Percentiles rank a stretch among this genome's conserved stretches.
These are phyloP conservation scores for Hemisphaericaspora nanyangensis DNA, from an alignment of 805 yeast genomes.

Conservation along the genomic window DNA sequence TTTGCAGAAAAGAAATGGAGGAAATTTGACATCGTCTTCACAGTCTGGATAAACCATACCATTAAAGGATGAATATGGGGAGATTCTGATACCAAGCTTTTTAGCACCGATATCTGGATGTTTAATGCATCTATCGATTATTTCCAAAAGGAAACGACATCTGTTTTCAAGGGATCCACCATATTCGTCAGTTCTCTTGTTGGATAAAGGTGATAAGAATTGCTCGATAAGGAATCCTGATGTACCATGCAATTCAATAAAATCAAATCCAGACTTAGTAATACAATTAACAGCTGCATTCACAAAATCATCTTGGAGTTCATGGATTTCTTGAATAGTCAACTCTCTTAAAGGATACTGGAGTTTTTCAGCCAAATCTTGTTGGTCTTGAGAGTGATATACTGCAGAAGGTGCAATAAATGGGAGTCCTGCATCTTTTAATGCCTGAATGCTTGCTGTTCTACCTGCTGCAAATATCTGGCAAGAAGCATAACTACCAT, in stretches of 20 bases:
- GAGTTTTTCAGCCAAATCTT: conserved; percentile 6
- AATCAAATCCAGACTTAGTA: conserved; percentile 33
- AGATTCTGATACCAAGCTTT: conserved; percentile 14
- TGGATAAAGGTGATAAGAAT: conserved; percentile 30
- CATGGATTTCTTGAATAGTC: conserved; percentile 8
- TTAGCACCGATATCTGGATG: conserved; percentile 15
- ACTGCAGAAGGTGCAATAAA: conserved; percentile 16
- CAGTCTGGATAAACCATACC: conserved; percentile 25
- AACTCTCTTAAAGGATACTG: conserved; percentile 4
- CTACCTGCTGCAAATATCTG: conserved; percentile 57
- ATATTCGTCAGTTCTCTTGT: conserved; percentile 30
- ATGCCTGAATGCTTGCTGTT: conserved; percentile 23
- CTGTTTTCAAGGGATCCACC: conserved; percentile 39
- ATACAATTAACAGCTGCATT: conserved; percentile 13
- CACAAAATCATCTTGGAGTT: conserved; percentile 12
- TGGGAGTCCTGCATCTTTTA: conserved; percentile 18
- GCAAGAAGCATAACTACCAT: conserved; percentile 37
- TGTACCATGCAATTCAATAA: conserved; percentile 38
- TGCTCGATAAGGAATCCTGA: conserved; percentile 39
- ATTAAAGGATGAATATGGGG: conserved; percentile 26
- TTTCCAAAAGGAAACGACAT: conserved; percentile 26
- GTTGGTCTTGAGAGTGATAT: conserved; percentile 11
- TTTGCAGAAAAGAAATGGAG: conserved; percentile 16
- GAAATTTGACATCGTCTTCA: conserved; percentile 8
- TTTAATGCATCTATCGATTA: conserved; percentile 31